These are phyloP conservation scores for Usnea hakonensis DNA, from an alignment of 495 filamentous ascomycete species.

Conservation along the genomic window DNA sequence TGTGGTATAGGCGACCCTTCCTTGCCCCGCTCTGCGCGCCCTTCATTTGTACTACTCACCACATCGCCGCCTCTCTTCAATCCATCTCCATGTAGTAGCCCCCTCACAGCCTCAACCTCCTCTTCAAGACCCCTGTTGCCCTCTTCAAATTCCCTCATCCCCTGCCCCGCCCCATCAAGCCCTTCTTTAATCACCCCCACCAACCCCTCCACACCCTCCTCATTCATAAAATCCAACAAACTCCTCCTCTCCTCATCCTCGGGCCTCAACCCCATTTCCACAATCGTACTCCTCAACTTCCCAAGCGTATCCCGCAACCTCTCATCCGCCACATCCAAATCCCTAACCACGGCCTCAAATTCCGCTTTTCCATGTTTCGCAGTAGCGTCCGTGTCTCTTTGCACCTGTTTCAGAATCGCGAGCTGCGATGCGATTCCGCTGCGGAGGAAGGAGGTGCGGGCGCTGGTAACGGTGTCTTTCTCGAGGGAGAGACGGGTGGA, in stretches of 20 bases:
- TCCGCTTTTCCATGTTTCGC: slow-evolving; percentile 42
- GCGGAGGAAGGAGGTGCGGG: slow-evolving; percentile 70
- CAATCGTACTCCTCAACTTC: slow-evolving; percentile 58
- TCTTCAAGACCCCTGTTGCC: slow-evolving; percentile 42
- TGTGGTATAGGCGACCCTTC: slow-evolving; percentile 47
- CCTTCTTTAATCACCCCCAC: slow-evolving; percentile 57
- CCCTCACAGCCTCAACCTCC: slow-evolving; percentile 56
- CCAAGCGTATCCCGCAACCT: slow-evolving; percentile 65
- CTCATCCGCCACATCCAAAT: slow-evolving; percentile 65
- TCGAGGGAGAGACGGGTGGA: slow-evolving; percentile 68
- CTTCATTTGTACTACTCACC: slow-evolving; percentile 16
- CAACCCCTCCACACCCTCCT: slow-evolving; percentile 63
- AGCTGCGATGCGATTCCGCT: slow-evolving; percentile 66
- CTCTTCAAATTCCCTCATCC: slow-evolving; percentile 46
- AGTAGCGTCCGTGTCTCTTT: slow-evolving; percentile 34
- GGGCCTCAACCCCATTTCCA: slow-evolving; percentile 67
- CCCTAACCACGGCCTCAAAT: slow-evolving; percentile 55
- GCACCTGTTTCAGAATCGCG: slow-evolving; percentile 58
- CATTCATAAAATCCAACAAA: slow-evolving; percentile 87
- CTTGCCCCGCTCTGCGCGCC: slow-evolving; percentile 34
- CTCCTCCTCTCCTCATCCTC: slow-evolving; percentile 57
- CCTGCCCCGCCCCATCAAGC: slow-evolving; percentile 49
- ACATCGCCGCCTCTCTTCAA: background rate
- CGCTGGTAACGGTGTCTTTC: slow-evolving; percentile 67
- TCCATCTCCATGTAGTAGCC: background rate